Percentiles rank a stretch among this genome's conserved stretches.
Conservation (phyloP, 78 protist species). For the Cavenderia fasciculata region DNA sequence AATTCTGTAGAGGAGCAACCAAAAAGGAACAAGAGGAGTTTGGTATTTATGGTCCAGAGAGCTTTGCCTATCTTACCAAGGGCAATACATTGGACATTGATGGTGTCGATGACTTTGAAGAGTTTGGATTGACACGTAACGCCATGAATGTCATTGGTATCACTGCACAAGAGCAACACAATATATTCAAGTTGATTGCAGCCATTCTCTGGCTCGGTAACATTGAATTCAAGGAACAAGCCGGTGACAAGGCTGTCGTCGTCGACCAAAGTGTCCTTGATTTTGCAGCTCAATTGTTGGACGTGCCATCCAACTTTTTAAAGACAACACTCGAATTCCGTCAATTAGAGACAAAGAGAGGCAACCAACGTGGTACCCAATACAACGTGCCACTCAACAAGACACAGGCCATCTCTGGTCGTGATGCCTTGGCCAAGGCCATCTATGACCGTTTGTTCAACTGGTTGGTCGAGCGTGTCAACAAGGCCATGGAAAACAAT, state of each 20-base stretch:
- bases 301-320: conserved; percentile 59
- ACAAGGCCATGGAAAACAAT: conserved; percentile 76
- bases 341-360: conserved; percentile 80
- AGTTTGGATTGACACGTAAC: conserved; percentile 34
- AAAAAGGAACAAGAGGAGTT: conserved; percentile 68
- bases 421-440: conserved; percentile 85
- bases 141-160: conserved; percentile 92
- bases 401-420: conserved; percentile 71
- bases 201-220: conserved; percentile 90
- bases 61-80: conserved; percentile 80
- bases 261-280: conserved; percentile 62
- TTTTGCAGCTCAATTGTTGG: conserved; percentile 68
- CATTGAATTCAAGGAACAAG: conserved; percentile 73
- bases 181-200: conserved; percentile 80
- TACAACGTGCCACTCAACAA: conserved; percentile 81
- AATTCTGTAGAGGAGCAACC: conserved; percentile 82
- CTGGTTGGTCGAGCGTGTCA: conserved; percentile 80
- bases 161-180: conserved; percentile 40
- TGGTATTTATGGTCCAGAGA: conserved; percentile 77
- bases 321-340: conserved; percentile 62
- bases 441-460: conserved; percentile 51
- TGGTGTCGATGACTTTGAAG: conserved; percentile 72
- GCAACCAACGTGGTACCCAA: conserved; percentile 82
- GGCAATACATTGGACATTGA: conserved; percentile 68
- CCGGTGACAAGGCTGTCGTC: conserved; percentile 53